Base-by-base conservation (phyloP, 2,329 filamentous ascomycete genomes). In the Biscogniauxia mediterranea region DNA sequence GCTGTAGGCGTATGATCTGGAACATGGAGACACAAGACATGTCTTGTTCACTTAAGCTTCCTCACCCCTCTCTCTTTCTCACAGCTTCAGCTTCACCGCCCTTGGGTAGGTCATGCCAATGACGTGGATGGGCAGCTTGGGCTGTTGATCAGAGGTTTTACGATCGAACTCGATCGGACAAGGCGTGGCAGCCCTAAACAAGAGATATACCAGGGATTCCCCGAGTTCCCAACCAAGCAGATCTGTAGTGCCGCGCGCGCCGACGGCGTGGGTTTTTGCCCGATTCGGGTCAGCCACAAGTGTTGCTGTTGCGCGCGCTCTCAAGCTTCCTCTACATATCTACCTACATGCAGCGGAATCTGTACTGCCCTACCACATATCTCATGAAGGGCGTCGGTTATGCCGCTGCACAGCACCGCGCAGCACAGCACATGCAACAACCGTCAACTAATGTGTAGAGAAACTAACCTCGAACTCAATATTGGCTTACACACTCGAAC, bases 21-120 rank as follows among this genome's bases (percentile, higher is more conserved):
- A 46, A n/a, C 38, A 46, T 23, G 55, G 55, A n/a, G 28, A 26
- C 42, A 50, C 55, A 51, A 56, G 55, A 56, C 55, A 56, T 56
- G 55, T 56, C 38, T 56, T 26, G 55, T n/a, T 46, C 38, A 46
- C 38, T 46, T n/a, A 11, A 46, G 38, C 11, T 46, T 46, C 15
- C 13, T 32, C 28, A 32, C 28, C 38, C 38, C 38, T n/a, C 38
- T 46, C 38, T 46, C 38, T 46, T 26, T 25, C 26, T 28, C 25
- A 7, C 9, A 5, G 25, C 52, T 9, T 21, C 13, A 46, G 25
- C 9, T 25, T 54, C 52, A 26, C 25, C 52, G 52, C 26, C 26
- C 23, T 54, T 25, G 21, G n/a, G 52, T 54, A 20, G 28, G 23
- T 52, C 11, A 26, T 52, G 50, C 13, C 50, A 54, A 46, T 46